These are phyloP conservation scores for Malus hybrid DNA, from an alignment of 331 rosid species.

Conservation along the genomic window DNA sequence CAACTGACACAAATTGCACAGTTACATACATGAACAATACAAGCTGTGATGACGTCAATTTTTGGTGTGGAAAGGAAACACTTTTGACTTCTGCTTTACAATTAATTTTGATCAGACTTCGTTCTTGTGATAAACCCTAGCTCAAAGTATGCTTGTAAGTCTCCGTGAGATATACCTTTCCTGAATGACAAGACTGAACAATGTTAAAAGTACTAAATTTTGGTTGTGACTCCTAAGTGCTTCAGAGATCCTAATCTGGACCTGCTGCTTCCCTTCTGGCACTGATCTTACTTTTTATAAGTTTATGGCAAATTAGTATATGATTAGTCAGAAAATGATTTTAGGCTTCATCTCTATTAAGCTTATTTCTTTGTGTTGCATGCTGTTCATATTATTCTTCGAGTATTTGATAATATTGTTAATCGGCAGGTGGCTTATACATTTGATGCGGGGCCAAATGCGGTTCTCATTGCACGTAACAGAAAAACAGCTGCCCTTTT, in stretches of 20 bases:
- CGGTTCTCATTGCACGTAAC: conserved; percentile 80
- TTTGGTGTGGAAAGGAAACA: background rate
- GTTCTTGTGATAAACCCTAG: background rate
- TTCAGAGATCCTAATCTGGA: background rate
- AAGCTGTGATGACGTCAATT: background rate
- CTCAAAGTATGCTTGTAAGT: background rate
- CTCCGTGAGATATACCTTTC: background rate
- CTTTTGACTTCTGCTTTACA: background rate
- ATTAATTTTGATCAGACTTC: background rate
- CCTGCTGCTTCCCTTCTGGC: background rate
- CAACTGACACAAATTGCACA: background rate
- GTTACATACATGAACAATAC: too few species aligned
- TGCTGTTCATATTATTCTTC: background rate
- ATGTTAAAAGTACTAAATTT: background rate
- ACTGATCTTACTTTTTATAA: background rate
- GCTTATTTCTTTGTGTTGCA: background rate
- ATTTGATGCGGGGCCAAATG: conserved; percentile 97
- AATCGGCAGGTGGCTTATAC: conserved; percentile 85
- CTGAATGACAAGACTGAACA: background rate
- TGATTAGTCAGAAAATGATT: background rate
- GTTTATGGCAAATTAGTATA: background rate
- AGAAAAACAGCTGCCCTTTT: conserved; percentile 72
- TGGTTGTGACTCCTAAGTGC: background rate
- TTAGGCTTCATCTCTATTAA: too few species aligned
- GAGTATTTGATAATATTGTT: background rate